Evolutionary conservation across 108 stramenopile genomes (phyloP).

Genomic region (Nitzschia sp.): DNA sequence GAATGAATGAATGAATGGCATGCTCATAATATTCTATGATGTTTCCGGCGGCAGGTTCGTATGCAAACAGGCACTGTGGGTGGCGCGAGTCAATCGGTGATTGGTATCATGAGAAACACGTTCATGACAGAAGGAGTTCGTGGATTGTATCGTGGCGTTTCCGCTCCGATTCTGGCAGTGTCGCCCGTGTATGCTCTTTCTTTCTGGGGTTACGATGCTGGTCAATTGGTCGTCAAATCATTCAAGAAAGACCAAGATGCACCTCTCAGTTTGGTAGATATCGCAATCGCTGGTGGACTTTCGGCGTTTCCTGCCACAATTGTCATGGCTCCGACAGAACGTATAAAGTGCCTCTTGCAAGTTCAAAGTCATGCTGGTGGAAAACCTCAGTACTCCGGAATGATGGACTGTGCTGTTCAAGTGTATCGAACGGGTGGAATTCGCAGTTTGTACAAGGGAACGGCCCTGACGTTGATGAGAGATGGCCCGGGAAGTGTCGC

Average conservation of each 20-base stretch:
- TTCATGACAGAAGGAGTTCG: constrained; percentile 58
- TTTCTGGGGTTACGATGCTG: constrained; percentile 92
- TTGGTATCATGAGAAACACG: constrained; percentile 67
- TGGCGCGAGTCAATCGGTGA: constrained; percentile 44
- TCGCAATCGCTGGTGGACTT: constrained; percentile 75
- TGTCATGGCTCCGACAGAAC: constrained; percentile 82
- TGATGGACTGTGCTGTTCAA: constrained; percentile 69
- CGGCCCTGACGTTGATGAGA: constrained; percentile 68
- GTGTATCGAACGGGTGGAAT: constrained; percentile 68
- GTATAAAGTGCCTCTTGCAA: constrained; percentile 89
- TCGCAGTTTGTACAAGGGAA: constrained; percentile 72
- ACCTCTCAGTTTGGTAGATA: constrained; percentile 41
- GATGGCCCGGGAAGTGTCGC: constrained; percentile 83
- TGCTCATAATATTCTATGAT: too few species aligned
- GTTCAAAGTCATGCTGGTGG: constrained; percentile 49
- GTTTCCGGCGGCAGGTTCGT: constrained; percentile 47
- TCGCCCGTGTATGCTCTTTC: constrained; percentile 80
- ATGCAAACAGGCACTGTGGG: constrained; percentile 67
- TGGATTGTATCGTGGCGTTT: constrained; percentile 84
- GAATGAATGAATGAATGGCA: too few species aligned
- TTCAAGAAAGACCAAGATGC: constrained; percentile 4
- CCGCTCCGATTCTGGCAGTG: constrained; percentile 76
- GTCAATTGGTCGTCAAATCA: constrained; percentile 47
- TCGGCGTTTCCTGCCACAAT: constrained; percentile 74
- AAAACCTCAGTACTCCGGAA: constrained; percentile 59